Evolutionary conservation across 768 basidiomycete genomes (phyloP).

Genomic region (Tricholoma furcatifolium): DNA sequence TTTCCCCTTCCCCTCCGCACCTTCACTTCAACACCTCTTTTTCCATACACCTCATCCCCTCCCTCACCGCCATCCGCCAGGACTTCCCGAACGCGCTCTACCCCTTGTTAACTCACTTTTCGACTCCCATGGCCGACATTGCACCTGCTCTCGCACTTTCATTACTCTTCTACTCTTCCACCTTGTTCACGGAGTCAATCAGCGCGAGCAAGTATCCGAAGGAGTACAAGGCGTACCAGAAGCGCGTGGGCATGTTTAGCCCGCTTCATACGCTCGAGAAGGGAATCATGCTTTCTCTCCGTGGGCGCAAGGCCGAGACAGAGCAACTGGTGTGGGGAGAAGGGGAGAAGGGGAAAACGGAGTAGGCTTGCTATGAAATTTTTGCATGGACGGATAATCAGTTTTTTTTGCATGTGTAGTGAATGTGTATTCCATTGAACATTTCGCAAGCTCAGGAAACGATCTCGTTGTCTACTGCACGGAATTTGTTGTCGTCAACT

Average conservation of each 20-base stretch:
- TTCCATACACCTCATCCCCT: constrained; percentile 14
- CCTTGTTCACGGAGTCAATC: constrained; percentile 79
- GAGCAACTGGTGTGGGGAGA: constrained; percentile 26
- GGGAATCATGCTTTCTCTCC: constrained; percentile 19
- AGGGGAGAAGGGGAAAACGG: constrained; percentile 18
- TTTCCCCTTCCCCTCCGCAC: constrained; percentile 37
- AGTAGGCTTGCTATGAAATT: not conserved
- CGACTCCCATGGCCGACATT: constrained; percentile 29
- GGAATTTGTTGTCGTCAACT: too few relatives aligned
- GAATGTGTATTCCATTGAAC: too few relatives aligned
- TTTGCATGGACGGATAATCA: too few relatives aligned
- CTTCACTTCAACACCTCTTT: constrained; percentile 12
- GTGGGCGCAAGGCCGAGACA: constrained; percentile 20
- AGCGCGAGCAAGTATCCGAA: constrained; percentile 69
- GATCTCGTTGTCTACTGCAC: too few relatives aligned
- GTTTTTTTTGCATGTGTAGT: too few relatives aligned
- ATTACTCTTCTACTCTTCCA: constrained; percentile 74
- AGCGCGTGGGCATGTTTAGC: constrained; percentile 81
- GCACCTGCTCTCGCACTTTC: constrained; percentile 63
- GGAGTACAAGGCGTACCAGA: constrained; percentile 69
- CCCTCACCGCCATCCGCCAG: constrained; percentile 15
- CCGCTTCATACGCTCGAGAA: constrained; percentile 33
- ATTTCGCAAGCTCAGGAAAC: too few relatives aligned
- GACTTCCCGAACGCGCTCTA: constrained; percentile 16
- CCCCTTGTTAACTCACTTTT: constrained; percentile 28